Percentiles rank a stretch among this genome's conserved stretches.
phyloP scores from a whole-genome alignment of 139 green algal species.

The Eudorina sp. region DNA sequence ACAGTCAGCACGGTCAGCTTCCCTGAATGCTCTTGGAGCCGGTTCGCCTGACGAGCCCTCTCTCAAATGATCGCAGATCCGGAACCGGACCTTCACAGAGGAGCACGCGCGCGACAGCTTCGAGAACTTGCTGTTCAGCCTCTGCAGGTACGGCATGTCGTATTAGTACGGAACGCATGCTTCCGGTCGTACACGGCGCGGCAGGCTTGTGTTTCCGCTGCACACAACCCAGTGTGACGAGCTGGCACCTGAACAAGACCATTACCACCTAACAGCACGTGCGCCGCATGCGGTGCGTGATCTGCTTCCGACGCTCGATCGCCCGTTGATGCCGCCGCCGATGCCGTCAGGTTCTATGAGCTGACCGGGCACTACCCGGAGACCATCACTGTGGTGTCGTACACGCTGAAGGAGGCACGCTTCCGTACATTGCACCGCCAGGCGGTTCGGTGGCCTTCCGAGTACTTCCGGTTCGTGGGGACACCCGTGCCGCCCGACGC shows the following conservation, averaged over 20 bases:
- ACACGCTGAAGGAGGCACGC: constrained; percentile 88
- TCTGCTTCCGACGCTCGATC: too few relatives aligned
- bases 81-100: constrained; percentile 72
- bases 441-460: constrained; percentile 78
- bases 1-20: too few relatives aligned
- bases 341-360: constrained; percentile 76
- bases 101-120: constrained; percentile 92
- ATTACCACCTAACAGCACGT: too few relatives aligned
- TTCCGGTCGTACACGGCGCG: too few relatives aligned
- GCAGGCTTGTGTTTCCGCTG: too few relatives aligned
- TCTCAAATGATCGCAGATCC: background rate
- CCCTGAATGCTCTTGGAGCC: too few relatives aligned
- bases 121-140: constrained; percentile 94
- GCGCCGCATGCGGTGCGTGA: too few relatives aligned
- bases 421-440: constrained; percentile 84
- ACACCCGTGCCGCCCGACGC: constrained; percentile 71
- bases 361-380: constrained; percentile 82
- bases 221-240: too few relatives aligned
- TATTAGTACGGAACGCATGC: too few relatives aligned
- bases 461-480: constrained; percentile 85
- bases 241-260: too few relatives aligned
- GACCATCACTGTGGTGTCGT: constrained; percentile 88
- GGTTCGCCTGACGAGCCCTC: too few relatives aligned
- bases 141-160: constrained; percentile 74
- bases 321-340: too few relatives aligned